Percentiles rank a stretch among this genome's conserved stretches.
These are phyloP conservation scores for Gonapodya sp. DNA, from an alignment of 192 early-diverging fungal species.

Conservation along the genomic window DNA sequence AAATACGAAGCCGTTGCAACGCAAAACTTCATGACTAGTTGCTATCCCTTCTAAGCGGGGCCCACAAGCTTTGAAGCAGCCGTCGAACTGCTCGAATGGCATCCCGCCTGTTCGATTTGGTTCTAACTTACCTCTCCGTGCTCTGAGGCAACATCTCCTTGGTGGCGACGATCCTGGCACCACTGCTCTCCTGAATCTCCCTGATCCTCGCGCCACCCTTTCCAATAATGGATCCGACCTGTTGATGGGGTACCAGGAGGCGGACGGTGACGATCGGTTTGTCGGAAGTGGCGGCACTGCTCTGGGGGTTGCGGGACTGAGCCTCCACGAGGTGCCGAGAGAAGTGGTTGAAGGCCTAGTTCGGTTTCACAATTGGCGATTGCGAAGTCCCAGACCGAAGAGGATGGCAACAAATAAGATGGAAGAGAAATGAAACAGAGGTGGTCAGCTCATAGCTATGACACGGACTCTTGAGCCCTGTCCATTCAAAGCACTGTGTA, in stretches of 20 bases:
- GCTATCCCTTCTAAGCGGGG: too few relatives aligned
- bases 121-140: conserved; percentile 48
- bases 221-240: conserved; percentile 91
- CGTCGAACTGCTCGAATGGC: background rate
- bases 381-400: too few relatives aligned
- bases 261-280: conserved; percentile 35
- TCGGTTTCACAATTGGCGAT: conserved; percentile 64
- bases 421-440: too few relatives aligned
- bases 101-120: background rate
- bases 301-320: background rate
- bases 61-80: too few relatives aligned
- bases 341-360: conserved; percentile 15
- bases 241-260: conserved; percentile 79
- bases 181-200: conserved; percentile 86
- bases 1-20: too few relatives aligned
- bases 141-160: conserved; percentile 88
- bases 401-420: too few relatives aligned
- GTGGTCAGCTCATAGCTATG: too few relatives aligned
- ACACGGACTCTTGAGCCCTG: too few relatives aligned
- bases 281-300: background rate
- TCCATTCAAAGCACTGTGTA: too few relatives aligned
- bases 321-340: conserved; percentile 4
- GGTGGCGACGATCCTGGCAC: conserved; percentile 72
- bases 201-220: conserved; percentile 89
- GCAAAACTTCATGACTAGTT: too few relatives aligned